Evolutionary conservation across 2,329 filamentous ascomycete genomes (phyloP), one percentile per base, ranked within the genome.

Genomic region (Xylariaceae sp.): DNA sequence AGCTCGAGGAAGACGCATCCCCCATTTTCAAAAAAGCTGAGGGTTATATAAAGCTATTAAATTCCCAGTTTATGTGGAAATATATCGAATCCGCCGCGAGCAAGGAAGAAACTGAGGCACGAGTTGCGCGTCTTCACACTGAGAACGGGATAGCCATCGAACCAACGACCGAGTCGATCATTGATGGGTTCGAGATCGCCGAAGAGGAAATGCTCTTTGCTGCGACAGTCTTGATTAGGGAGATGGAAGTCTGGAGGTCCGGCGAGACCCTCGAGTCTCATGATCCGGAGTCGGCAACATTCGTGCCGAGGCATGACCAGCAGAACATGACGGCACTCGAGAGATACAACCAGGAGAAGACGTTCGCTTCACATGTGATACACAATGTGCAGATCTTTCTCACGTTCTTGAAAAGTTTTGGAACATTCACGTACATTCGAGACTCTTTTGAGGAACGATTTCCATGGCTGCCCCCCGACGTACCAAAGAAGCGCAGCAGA

Each of bases 121-220:
- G 43, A 35, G 12, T 36, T 2, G 7, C 3, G 21, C 37, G 37
- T 10, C 17, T 40, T 5, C 27, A 12, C 3, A 2, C 6, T 20
- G 23, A 35, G 2, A 27, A n/a, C 8, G 12, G 25, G 6, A 6
- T n/a, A 19, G 21, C 12, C 32, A n/a, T 19, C 5, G 23, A 6
- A 5, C 35, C 23, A 14, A 37, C 22, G 6, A 23, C 19, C 12
- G 22, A 38, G 4, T 20, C 22, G 17, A 35, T 45, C 22, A 45
- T 45, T 5, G 37, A 45, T 11, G 37, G 23, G 6, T 45, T 45
- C 20, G 43, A 45, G 16, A 45, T 45, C 8, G 43, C 43, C 3
- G 43, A 45, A 19, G 43, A 45, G 22, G 43, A 45, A 22, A 45
- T 45, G 43, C n/a, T 36, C 17, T 40, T 40, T 8, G 37, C 43